A percentile compares a stretch with the other conserved stretches of the same genome.
These are phyloP conservation scores for Gautieria morchelliformis DNA, from an alignment of 768 basidiomycete species.

Conservation along the genomic window DNA sequence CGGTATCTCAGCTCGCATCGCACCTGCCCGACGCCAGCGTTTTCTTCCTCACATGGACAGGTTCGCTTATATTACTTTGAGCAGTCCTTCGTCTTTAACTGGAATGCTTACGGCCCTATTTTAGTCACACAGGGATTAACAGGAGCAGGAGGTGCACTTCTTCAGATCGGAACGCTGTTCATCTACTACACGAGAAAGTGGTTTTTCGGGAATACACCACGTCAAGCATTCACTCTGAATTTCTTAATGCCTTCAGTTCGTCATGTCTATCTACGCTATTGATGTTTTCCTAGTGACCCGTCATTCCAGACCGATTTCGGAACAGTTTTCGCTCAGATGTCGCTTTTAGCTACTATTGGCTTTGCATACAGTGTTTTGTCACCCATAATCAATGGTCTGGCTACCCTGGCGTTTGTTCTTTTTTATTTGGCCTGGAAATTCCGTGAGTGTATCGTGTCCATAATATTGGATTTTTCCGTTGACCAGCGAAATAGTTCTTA, in stretches of 20 bases:
- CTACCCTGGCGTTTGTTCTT: constrained; percentile 47
- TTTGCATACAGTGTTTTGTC: constrained; percentile 55
- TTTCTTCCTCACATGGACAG: constrained; percentile 56
- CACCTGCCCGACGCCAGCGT: constrained; percentile 48
- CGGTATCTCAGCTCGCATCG: constrained; percentile 34
- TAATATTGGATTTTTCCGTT: not conserved
- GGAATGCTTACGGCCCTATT: not conserved
- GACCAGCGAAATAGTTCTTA: constrained; percentile 26
- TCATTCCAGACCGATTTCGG: constrained; percentile 38
- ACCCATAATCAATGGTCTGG: constrained; percentile 58
- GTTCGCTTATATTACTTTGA: constrained; percentile 14
- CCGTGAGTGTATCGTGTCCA: constrained; percentile 21
- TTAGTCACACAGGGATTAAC: constrained; percentile 42
- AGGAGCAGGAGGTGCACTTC: constrained; percentile 42
- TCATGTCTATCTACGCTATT: not conserved
- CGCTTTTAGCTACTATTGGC: constrained; percentile 41
- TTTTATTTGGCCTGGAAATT: constrained; percentile 56
- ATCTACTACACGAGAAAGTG: constrained; percentile 55
- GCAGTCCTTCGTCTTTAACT: not conserved
- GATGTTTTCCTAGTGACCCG: not conserved
- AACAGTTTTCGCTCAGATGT: constrained; percentile 37
- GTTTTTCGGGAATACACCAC: constrained; percentile 58
- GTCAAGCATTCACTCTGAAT: constrained; percentile 45
- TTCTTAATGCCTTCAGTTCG: constrained; percentile 45
- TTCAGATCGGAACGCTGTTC: constrained; percentile 43